Evolutionary conservation across 495 filamentous ascomycete species (phyloP).

Genomic region (Rhizodiscina lignyota): DNA sequence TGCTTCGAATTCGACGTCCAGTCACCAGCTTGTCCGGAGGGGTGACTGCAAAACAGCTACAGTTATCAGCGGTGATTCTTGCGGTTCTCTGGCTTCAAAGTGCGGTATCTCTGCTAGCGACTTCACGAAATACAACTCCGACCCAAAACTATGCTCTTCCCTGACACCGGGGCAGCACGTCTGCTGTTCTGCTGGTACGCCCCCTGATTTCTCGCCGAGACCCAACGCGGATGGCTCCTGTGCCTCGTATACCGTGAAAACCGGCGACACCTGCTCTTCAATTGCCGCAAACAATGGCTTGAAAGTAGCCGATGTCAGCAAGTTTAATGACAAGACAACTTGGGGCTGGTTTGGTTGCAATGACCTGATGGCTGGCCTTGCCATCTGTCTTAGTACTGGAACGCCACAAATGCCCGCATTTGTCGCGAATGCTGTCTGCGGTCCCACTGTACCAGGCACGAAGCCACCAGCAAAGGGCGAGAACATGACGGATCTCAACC

Average conservation of each 20-base stretch:
- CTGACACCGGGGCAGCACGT: slow-evolving; percentile 23
- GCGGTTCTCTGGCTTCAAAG: slow-evolving; percentile 21
- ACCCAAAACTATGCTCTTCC: slow-evolving; percentile 18
- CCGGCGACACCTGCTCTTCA: slow-evolving; percentile 17
- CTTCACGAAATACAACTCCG: slow-evolving; percentile 26
- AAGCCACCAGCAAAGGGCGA: slow-evolving; percentile 3
- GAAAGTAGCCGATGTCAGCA: slow-evolving; percentile 19
- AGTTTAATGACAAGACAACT: slow-evolving; percentile 27
- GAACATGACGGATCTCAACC: slow-evolving; percentile 8
- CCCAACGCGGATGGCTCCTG: slow-evolving; percentile 29
- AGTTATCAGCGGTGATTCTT: slow-evolving; percentile 28
- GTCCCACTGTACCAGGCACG: slow-evolving; percentile 26
- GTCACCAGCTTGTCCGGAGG: too few relatives aligned
- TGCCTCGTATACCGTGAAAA: slow-evolving; percentile 16
- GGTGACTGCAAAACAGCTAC: too few relatives aligned
- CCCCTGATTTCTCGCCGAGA: slow-evolving; percentile 23
- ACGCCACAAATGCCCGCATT: slow-evolving; percentile 27
- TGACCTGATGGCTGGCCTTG: slow-evolving; percentile 8
- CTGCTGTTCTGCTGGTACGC: slow-evolving; percentile 28
- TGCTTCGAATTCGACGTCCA: too few relatives aligned
- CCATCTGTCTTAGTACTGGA: slow-evolving; percentile 34
- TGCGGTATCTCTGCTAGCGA: slow-evolving; percentile 24
- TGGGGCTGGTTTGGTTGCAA: slow-evolving; percentile 35
- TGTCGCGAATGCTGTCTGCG: slow-evolving; percentile 25
- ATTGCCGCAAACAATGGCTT: slow-evolving; percentile 19